Conservation (phyloP, 345 rosid species). For the Cardiospermum halicacabum region DNA sequence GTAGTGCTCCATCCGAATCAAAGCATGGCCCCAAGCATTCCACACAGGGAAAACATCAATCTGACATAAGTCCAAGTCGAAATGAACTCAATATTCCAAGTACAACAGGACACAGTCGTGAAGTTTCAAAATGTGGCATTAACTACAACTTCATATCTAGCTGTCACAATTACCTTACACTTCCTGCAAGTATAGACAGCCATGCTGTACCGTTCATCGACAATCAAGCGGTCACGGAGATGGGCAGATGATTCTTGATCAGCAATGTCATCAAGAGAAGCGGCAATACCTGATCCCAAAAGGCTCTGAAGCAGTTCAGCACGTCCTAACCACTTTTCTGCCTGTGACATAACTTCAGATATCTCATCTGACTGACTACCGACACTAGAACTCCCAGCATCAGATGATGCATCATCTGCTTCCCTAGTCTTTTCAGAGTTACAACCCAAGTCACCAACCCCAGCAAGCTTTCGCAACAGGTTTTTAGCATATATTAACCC, state of each 20-base stretch:
- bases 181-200: conserved; percentile 95
- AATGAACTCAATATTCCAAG: conserved; percentile 17
- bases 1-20: conserved; percentile 87
- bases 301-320: conserved; percentile 98
- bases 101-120: too few relatives aligned
- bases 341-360: conserved; percentile 62
- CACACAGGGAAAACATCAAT: conserved; percentile 93
- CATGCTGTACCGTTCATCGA: conserved; percentile 94
- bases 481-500: conserved; percentile 83
- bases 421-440: conserved; percentile 71
- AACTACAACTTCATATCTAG: conserved; percentile 15
- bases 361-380: conserved; percentile 80
- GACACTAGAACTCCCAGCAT: conserved; percentile 86
- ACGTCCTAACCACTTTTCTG: conserved; percentile 81
- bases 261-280: conserved; percentile 90
- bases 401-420: conserved; percentile 82
- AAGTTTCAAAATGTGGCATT: conserved; percentile 16
- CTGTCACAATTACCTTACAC: conserved; percentile 68
- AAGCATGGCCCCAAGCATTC: conserved; percentile 99
- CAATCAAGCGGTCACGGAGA: conserved; percentile 82
- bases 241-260: conserved; percentile 73
- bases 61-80: conserved; percentile 35
- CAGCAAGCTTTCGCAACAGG: conserved; percentile 68
- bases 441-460: conserved; percentile 49
- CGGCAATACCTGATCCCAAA: conserved; percentile 91